Evolutionary conservation across 352 stramenopile species (phyloP).

Genomic region (Globisporangium orthogonon): DNA sequence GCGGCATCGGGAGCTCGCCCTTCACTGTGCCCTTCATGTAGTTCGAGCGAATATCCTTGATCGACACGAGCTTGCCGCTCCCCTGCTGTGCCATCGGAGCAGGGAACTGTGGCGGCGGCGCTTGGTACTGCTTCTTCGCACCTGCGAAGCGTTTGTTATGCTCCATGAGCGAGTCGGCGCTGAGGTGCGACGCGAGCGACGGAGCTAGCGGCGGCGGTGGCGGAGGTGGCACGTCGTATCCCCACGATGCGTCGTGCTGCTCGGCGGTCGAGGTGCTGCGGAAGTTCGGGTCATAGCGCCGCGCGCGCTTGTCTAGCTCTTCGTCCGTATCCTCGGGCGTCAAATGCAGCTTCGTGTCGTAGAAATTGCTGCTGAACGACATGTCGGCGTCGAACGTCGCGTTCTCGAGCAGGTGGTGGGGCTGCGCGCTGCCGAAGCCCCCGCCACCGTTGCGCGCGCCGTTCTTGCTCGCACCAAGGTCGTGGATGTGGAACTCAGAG

Average conservation of each 20-base stretch:
- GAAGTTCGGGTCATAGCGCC: slow-evolving; percentile 26
- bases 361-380: slow-evolving; percentile 23
- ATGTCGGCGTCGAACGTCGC: slow-evolving; percentile 12
- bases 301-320: slow-evolving; percentile 27
- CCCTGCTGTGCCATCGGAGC: slow-evolving; percentile 3
- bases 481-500: slow-evolving; percentile 20
- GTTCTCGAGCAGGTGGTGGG: slow-evolving; percentile 5
- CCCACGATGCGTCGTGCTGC: neutral
- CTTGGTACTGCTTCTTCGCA: slow-evolving; percentile 8
- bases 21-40: slow-evolving; percentile 13
- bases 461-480: slow-evolving; percentile 10
- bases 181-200: slow-evolving; percentile 2
- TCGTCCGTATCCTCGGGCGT: slow-evolving; percentile 27
- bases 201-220: slow-evolving; percentile 4
- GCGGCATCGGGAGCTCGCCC: slow-evolving; percentile 3
- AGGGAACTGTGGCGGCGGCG: neutral
- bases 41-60: slow-evolving; percentile 23
- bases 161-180: slow-evolving; percentile 1
- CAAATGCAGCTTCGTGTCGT: slow-evolving; percentile 23
- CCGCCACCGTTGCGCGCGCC: neutral
- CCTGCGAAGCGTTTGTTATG: slow-evolving; percentile 9
- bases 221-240: neutral
- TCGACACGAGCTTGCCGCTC: slow-evolving; percentile 31
- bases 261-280: neutral
- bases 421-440: slow-evolving; percentile 4